Conservation (phyloP, 2,329 filamentous ascomycete genomes). For the Peltaster fructicola region DNA sequence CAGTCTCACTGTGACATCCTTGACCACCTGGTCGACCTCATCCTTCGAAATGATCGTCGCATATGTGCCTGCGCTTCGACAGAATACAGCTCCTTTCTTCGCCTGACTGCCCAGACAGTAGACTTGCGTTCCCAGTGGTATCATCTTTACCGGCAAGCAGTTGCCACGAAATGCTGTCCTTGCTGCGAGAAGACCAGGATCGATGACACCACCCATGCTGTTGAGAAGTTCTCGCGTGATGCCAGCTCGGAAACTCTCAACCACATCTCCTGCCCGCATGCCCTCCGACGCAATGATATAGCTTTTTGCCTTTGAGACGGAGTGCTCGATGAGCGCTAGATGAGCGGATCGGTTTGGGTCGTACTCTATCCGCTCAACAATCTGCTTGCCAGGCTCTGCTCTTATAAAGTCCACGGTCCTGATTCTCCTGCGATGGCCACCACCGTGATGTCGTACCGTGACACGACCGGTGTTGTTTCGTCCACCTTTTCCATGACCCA, state of each 20-base stretch:
- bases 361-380: constrained; percentile 88
- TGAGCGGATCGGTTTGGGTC: constrained; percentile 87
- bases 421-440: constrained; percentile 82
- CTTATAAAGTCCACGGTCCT: constrained; percentile 80
- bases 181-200: constrained; percentile 88
- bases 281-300: constrained; percentile 96
- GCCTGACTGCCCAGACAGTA: constrained; percentile 70
- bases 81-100: constrained; percentile 68
- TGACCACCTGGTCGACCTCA: constrained; percentile 52
- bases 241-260: constrained; percentile 81
- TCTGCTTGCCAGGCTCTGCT: constrained; percentile 59
- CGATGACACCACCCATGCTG: constrained; percentile 81
- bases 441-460: constrained; percentile 80
- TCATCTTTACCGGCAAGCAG: constrained; percentile 87
- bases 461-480: constrained; percentile 74
- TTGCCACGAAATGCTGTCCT: constrained; percentile 91
- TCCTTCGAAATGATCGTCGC: constrained; percentile 81
- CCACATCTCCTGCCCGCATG: constrained; percentile 73
- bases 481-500: constrained; percentile 82
- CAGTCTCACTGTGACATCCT: constrained; percentile 67
- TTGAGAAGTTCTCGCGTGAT: constrained; percentile 74
- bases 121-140: constrained; percentile 82
- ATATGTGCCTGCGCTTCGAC: constrained; percentile 84
- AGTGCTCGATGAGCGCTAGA: constrained; percentile 67
- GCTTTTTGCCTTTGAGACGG: constrained; percentile 56